Evolutionary conservation across 352 stramenopile genomes (phyloP).

Genomic region (Phytophthora sp.): DNA sequence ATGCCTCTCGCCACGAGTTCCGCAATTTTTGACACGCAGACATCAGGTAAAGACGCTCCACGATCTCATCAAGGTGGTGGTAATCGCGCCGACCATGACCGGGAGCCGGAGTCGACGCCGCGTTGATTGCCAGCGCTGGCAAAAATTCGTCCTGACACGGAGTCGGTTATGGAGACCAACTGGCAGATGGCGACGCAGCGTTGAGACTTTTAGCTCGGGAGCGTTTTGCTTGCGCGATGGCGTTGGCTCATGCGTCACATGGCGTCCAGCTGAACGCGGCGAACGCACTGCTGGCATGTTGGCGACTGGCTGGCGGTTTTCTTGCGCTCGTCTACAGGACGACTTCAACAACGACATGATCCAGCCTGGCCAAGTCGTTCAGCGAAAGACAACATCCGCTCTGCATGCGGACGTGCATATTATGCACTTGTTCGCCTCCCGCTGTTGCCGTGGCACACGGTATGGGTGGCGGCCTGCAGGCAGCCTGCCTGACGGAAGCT

Average conservation of each 20-base stretch:
- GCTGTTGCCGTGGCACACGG: slow-evolving; percentile 19
- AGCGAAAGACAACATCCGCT: neutral
- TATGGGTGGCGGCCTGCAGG: slow-evolving; percentile 20
- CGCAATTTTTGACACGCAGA: slow-evolving; percentile 41
- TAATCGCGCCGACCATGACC: neutral
- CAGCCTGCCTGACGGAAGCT: slow-evolving; percentile 8
- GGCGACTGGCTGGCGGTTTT: neutral
- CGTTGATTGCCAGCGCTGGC: slow-evolving; percentile 19
- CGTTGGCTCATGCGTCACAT: slow-evolving; percentile 8
- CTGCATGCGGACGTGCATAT: neutral
- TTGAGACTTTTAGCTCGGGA: slow-evolving; percentile 12
- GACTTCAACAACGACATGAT: slow-evolving; percentile 12
- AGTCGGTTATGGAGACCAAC: neutral
- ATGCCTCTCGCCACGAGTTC: slow-evolving; percentile 44
- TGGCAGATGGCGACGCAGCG: slow-evolving; percentile 1
- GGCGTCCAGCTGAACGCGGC: slow-evolving; percentile 1
- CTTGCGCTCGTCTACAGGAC: slow-evolving; percentile 12
- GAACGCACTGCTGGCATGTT: slow-evolving; percentile 13
- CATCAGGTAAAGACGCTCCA: slow-evolving; percentile 7
- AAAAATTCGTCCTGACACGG: slow-evolving; percentile 10
- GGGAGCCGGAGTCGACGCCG: slow-evolving; percentile 10
- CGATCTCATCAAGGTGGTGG: slow-evolving; percentile 15
- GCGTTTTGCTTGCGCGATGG: neutral
- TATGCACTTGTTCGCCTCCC: slow-evolving; percentile 20
- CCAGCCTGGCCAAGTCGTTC: too few relatives aligned